A percentile compares a stretch with the other conserved stretches of the same genome.
phyloP scores from a whole-genome alignment of 2,329 filamentous ascomycete genomes.

The Pezicula rhizophila region DNA sequence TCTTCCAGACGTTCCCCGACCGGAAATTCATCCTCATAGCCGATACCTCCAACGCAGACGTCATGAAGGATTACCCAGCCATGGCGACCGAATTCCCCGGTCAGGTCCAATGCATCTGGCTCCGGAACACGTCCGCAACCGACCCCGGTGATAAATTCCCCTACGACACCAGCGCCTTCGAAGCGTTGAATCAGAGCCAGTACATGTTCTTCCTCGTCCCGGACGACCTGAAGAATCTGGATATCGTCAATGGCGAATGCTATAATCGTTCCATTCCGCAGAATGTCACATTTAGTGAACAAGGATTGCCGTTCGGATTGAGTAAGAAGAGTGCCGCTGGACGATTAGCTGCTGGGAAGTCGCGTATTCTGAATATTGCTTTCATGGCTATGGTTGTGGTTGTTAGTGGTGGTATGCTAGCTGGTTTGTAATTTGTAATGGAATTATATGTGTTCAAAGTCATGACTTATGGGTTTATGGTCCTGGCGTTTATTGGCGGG shows the following conservation, averaged over 20 bases:
- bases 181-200: slow-evolving; percentile 55
- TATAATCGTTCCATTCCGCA: slow-evolving; percentile 58
- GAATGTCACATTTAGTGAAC: slow-evolving; percentile 65
- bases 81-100: slow-evolving; percentile 60
- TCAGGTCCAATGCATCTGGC: slow-evolving; percentile 71
- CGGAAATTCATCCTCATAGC: slow-evolving; percentile 72
- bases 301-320: slow-evolving; percentile 46
- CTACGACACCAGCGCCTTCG: slow-evolving; percentile 68
- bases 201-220: slow-evolving; percentile 79
- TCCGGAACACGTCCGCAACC: slow-evolving; percentile 68
- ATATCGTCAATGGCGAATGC: slow-evolving; percentile 64
- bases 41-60: slow-evolving; percentile 70
- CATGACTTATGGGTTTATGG: neutral
- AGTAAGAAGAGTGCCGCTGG: slow-evolving; percentile 20
- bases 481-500: neutral
- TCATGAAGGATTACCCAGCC: slow-evolving; percentile 60
- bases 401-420: slow-evolving; percentile 7
- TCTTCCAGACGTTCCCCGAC: slow-evolving; percentile 69
- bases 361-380: slow-evolving; percentile 3
- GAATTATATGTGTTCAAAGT: neutral
- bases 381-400: slow-evolving; percentile 7
- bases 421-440: slow-evolving; percentile 13
- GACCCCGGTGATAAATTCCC: slow-evolving; percentile 64
- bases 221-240: slow-evolving; percentile 60
- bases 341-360: slow-evolving; percentile 2